Conservation (phyloP, 305 asterid genomes). For the Plantago rigida region DNA sequence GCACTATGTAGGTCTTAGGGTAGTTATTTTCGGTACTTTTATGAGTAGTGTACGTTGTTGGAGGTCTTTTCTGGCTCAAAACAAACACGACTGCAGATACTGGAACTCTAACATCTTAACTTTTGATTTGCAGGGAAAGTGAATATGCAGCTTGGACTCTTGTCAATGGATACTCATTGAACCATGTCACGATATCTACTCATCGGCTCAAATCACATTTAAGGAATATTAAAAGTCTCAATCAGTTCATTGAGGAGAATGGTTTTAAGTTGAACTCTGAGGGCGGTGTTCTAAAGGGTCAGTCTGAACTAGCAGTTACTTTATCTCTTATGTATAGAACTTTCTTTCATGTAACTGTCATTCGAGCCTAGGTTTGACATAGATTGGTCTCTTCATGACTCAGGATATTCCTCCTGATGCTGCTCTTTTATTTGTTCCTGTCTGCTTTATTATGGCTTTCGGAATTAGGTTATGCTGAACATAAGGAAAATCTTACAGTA, state of each 20-base stretch:
- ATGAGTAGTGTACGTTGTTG: too few relatives aligned
- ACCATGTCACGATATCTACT: conserved; percentile 75
- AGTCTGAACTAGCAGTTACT: conserved; percentile 22
- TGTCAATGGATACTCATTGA: conserved; percentile 73
- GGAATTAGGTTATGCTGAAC: too few relatives aligned
- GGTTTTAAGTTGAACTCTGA: conserved; percentile 82
- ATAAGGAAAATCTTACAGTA: too few relatives aligned
- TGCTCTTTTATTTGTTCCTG: too few relatives aligned
- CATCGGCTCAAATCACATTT: conserved; percentile 68
- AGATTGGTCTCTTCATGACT: too few relatives aligned
- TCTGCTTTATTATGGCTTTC: too few relatives aligned
- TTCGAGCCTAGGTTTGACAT: too few relatives aligned
- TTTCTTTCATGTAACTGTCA: background rate
- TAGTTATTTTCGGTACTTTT: background rate
- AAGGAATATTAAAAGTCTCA: conserved; percentile 43
- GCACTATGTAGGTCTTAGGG: background rate
- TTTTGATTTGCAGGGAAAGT: conserved; percentile 61
- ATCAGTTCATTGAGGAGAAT: conserved; percentile 65
- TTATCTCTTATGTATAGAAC: background rate
- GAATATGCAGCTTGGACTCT: conserved; percentile 98
- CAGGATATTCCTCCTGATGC: too few relatives aligned
- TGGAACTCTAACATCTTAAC: conserved; percentile 1
- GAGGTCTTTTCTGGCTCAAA: too few relatives aligned
- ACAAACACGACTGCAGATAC: background rate
- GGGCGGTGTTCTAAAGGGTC: conserved; percentile 87